Conservation (phyloP, 768 basidiomycete genomes). For the Panaeolus papilionaceus region DNA sequence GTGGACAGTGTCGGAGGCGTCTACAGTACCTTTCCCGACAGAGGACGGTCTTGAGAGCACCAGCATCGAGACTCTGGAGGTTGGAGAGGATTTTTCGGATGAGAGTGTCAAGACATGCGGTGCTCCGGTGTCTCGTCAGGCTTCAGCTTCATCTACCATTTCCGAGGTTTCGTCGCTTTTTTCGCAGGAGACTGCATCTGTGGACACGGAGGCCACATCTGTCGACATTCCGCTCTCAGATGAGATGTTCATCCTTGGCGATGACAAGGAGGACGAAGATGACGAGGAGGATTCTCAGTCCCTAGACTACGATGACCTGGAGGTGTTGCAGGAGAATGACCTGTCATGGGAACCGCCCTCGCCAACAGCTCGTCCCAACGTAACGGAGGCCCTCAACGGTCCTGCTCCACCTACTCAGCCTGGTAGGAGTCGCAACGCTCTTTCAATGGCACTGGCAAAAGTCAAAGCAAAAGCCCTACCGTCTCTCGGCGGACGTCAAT, state of each 20-base stretch:
- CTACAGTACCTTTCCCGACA: conserved; percentile 2
- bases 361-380: background rate
- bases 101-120: background rate
- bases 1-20: conserved; percentile 35
- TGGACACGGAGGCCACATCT: background rate
- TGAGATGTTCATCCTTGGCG: conserved; percentile 16
- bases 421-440: background rate
- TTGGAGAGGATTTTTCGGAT: conserved; percentile 2
- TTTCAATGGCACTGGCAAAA: background rate
- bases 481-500: background rate
- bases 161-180: conserved; percentile 11
- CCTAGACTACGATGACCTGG: background rate
- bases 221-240: conserved; percentile 7
- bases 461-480: conserved; percentile 3
- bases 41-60: background rate
- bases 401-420: background rate
- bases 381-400: background rate
- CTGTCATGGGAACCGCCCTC: background rate
- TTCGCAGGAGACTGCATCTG: conserved; percentile 1
- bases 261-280: conserved; percentile 23
- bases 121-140: background rate
- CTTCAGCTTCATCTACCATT: conserved; percentile 13
- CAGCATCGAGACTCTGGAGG: background rate
- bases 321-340: background rate
- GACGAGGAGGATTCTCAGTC: conserved; percentile 12